These are phyloP conservation scores for Akebia trifoliata DNA, from an alignment of 164 flowering plant genomes.

Conservation along the genomic window DNA sequence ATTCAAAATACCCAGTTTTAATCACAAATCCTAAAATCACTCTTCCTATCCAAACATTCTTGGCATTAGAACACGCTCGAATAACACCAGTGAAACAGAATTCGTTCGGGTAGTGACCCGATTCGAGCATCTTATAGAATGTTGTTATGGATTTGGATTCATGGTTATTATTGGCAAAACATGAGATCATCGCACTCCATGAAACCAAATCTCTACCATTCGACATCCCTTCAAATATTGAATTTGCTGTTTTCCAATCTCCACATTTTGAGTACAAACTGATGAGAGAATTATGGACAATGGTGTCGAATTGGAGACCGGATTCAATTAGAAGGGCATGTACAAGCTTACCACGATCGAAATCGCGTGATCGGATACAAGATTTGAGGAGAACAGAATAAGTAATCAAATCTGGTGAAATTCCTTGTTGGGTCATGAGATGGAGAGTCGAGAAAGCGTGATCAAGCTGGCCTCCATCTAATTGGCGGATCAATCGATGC, in stretches of 20 bases:
- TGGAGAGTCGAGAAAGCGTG: slow-evolving; percentile 58
- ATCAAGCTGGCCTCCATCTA: slow-evolving; percentile 37
- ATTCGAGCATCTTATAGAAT: slow-evolving; percentile 51
- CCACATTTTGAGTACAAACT: slow-evolving; percentile 68
- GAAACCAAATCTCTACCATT: slow-evolving; percentile 54
- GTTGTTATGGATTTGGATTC: slow-evolving; percentile 34
- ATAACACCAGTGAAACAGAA: slow-evolving; percentile 59
- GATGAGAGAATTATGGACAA: slow-evolving; percentile 53
- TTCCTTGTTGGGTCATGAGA: slow-evolving; percentile 34
- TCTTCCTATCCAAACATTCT: slow-evolving; percentile 34
- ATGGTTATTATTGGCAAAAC: slow-evolving; percentile 45
- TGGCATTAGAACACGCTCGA: slow-evolving; percentile 50
- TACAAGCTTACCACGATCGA: slow-evolving; percentile 49
- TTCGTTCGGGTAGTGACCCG: slow-evolving; percentile 56
- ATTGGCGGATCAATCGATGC: slow-evolving; percentile 38
- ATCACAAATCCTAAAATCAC: slow-evolving; percentile 51
- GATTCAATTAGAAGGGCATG: slow-evolving; percentile 46
- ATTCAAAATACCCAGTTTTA: slow-evolving; percentile 58
- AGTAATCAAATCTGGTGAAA: slow-evolving; percentile 42
- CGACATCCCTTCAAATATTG: slow-evolving; percentile 48
- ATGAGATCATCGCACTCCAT: slow-evolving; percentile 78
- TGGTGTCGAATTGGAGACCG: slow-evolving; percentile 37
- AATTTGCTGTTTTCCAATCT: slow-evolving; percentile 36
- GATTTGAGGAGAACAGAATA: slow-evolving; percentile 71
- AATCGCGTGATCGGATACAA: slow-evolving; percentile 52